Evolutionary conservation across 2,329 filamentous ascomycete genomes (phyloP).

Genomic region (Apiospora pterosperma): DNA sequence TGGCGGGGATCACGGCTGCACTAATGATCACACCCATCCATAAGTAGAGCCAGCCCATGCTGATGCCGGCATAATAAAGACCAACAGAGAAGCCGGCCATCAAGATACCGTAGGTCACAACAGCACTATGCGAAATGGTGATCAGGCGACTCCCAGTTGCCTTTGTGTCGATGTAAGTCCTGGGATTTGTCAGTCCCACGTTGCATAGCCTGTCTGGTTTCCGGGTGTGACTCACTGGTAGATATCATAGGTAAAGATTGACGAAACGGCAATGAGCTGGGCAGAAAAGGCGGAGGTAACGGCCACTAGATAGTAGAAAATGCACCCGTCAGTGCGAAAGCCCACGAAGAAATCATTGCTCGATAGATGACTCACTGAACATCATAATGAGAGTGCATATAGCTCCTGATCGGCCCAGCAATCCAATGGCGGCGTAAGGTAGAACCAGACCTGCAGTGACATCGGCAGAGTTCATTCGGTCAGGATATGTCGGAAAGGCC

Average conservation of each 20-base stretch:
- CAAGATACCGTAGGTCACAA: slow-evolving; percentile 66
- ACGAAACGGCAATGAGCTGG: slow-evolving; percentile 80
- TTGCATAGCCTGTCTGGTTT: background rate
- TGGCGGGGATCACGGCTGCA: slow-evolving; percentile 77
- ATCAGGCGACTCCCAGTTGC: slow-evolving; percentile 76
- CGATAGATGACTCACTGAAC: slow-evolving; percentile 46
- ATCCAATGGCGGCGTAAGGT: slow-evolving; percentile 76
- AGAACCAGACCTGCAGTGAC: slow-evolving; percentile 81
- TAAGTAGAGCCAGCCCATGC: slow-evolving; percentile 80
- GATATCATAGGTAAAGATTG: slow-evolving; percentile 82
- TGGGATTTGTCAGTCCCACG: background rate
- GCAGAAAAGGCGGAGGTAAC: slow-evolving; percentile 79
- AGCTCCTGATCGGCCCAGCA: slow-evolving; percentile 77
- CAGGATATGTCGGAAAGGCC: slow-evolving; percentile 65
- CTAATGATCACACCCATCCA: slow-evolving; percentile 91
- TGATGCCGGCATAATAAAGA: slow-evolving; percentile 69
- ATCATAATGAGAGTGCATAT: slow-evolving; percentile 73
- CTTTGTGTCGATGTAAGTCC: slow-evolving; percentile 77
- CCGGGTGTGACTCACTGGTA: slow-evolving; percentile 44
- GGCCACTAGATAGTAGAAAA: slow-evolving; percentile 57
- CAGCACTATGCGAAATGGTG: slow-evolving; percentile 72
- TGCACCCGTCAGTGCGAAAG: too few relatives aligned
- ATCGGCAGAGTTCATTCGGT: slow-evolving; percentile 67
- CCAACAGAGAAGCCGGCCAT: slow-evolving; percentile 79
- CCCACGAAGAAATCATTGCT: background rate